A percentile compares a stretch with the other conserved stretches of the same genome.
Evolutionary conservation across 345 rosid species (phyloP).

Genomic region (Lagerstroemia speciosa): DNA sequence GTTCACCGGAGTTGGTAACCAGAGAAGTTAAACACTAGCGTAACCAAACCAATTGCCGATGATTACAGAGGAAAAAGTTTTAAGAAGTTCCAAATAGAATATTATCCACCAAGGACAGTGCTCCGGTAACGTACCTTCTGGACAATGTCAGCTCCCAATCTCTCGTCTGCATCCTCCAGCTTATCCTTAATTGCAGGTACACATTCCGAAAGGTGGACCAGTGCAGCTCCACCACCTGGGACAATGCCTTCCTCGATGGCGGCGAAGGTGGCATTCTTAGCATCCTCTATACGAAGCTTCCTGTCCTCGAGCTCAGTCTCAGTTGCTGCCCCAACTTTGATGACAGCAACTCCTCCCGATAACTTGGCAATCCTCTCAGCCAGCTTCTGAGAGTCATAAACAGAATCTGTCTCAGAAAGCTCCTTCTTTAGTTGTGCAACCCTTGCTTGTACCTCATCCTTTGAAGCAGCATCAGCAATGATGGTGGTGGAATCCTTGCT

Average conservation of each 20-base stretch:
- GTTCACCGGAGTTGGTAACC: not conserved
- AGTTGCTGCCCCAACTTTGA: slow-evolving; percentile 97
- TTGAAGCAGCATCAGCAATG: slow-evolving; percentile 89
- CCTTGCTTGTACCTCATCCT: slow-evolving; percentile 82
- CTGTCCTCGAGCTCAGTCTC: slow-evolving; percentile 97
- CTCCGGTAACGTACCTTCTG: slow-evolving; percentile 68
- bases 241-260: slow-evolving; percentile 98
- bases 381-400: slow-evolving; percentile 76
- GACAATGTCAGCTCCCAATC: slow-evolving; percentile 86
- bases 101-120: not conserved
- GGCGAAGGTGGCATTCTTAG: slow-evolving; percentile 95
- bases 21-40: not conserved
- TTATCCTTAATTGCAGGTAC: slow-evolving; percentile 73
- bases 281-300: slow-evolving; percentile 90
- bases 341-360: slow-evolving; percentile 95
- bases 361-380: slow-evolving; percentile 95
- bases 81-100: too few species aligned
- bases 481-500: slow-evolving; percentile 77
- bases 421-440: slow-evolving; percentile 80
- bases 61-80: not conserved
- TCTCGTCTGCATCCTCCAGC: slow-evolving; percentile 74
- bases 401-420: slow-evolving; percentile 80
- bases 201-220: slow-evolving; percentile 66
- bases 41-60: not conserved
- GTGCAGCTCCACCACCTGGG: slow-evolving; percentile 92